A percentile compares a stretch with the other conserved stretches of the same genome.
Conservation (phyloP, 1,139 yeast genomes). For the Taiozyma sp. region DNA sequence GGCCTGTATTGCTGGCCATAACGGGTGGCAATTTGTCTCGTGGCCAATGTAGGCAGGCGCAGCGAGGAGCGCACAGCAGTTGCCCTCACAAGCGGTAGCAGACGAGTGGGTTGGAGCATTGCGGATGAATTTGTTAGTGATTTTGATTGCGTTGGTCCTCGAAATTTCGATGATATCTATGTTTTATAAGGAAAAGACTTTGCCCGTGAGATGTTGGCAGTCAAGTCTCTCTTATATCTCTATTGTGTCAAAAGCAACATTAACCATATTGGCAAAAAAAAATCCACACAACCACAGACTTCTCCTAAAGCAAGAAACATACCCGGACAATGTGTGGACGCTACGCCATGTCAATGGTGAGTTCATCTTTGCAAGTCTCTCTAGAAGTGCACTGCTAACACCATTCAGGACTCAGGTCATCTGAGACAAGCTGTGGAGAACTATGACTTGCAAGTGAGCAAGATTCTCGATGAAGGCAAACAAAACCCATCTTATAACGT, state of each 20-base stretch:
- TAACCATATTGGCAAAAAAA: not conserved
- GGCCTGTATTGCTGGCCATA: conserved; percentile 3
- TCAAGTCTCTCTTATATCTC: not conserved
- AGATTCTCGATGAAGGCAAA: conserved; percentile 9
- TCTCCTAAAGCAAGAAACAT: not conserved
- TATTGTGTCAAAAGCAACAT: not conserved
- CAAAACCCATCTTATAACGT: conserved; percentile 36
- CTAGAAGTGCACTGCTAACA: not conserved
- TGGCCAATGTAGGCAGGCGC: not conserved
- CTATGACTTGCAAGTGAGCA: conserved; percentile 16
- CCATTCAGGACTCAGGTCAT: conserved; percentile 6
- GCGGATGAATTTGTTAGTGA: not conserved
- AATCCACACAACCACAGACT: not conserved
- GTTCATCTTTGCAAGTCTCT: not conserved
- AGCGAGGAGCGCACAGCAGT: not conserved
- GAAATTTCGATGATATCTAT: not conserved
- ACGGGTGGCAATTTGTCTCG: conserved; percentile 6
- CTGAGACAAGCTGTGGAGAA: conserved; percentile 17
- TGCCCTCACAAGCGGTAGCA: not conserved
- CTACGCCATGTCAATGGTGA: conserved; percentile 33
- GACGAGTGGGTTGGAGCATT: not conserved
- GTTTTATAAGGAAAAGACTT: not conserved
- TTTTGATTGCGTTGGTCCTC: not conserved
- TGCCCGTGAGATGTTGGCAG: not conserved
- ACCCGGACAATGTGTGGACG: conserved; percentile 40